These are phyloP conservation scores for Lachnellula occidentalis DNA, from an alignment of 2,329 filamentous ascomycete species.

Conservation along the genomic window DNA sequence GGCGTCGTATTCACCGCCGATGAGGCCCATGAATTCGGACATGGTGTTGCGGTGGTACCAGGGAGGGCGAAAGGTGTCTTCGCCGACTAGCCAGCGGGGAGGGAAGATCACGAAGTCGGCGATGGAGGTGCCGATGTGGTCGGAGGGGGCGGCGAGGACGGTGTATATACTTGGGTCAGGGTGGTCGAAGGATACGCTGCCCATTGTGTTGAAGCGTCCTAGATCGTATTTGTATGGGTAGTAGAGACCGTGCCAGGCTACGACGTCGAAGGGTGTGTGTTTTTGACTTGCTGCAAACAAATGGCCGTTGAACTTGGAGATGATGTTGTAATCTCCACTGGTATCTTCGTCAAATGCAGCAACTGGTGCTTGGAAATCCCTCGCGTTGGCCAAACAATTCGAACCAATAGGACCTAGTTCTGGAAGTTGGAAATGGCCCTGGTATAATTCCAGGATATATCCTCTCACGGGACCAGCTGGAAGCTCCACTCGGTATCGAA, in stretches of 20 bases:
- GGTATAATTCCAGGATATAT: slow-evolving; percentile 70
- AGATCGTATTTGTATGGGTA: slow-evolving; percentile 80
- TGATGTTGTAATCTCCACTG: slow-evolving; percentile 43
- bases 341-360: slow-evolving; percentile 60
- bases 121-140: slow-evolving; percentile 51
- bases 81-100: slow-evolving; percentile 57
- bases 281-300: slow-evolving; percentile 61
- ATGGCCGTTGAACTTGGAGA: slow-evolving; percentile 61
- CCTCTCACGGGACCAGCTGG: slow-evolving; percentile 58
- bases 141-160: slow-evolving; percentile 53
- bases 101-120: slow-evolving; percentile 63
- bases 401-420: slow-evolving; percentile 70
- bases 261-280: slow-evolving; percentile 73
- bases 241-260: slow-evolving; percentile 77
- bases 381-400: slow-evolving; percentile 67
- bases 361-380: slow-evolving; percentile 70
- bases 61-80: slow-evolving; percentile 54
- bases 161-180: slow-evolving; percentile 75
- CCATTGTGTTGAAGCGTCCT: slow-evolving; percentile 69
- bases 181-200: slow-evolving; percentile 69
- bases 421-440: slow-evolving; percentile 66
- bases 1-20: slow-evolving; percentile 55
- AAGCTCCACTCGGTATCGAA: slow-evolving; percentile 68
- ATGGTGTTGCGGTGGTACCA: slow-evolving; percentile 63
- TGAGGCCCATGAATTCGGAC: slow-evolving; percentile 62